Conservation (phyloP, 2,329 filamentous ascomycete genomes). For the Neofusicoccum sp. region DNA sequence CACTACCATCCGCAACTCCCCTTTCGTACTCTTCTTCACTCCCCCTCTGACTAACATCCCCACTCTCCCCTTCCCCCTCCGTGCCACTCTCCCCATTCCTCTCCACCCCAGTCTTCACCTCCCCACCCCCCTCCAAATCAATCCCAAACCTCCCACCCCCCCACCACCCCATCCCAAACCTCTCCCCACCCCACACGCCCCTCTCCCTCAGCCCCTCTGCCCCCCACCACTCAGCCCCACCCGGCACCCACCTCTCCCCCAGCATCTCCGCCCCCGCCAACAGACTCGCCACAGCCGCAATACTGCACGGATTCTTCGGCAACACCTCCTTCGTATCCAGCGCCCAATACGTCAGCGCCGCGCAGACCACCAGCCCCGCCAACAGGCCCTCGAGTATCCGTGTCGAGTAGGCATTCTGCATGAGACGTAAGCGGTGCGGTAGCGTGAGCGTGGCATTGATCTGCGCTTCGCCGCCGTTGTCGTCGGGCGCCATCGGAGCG, state of each 20-base stretch:
- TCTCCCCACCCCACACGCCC: too few relatives aligned
- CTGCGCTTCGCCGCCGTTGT: not conserved
- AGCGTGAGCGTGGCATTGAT: not conserved
- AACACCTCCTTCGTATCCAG: not conserved
- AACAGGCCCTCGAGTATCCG: not conserved
- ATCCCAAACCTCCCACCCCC: not conserved
- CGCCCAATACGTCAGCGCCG: not conserved
- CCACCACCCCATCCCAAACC: too few relatives aligned
- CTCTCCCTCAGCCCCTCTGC: not conserved
- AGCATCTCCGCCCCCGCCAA: not conserved
- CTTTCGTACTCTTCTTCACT: too few relatives aligned
- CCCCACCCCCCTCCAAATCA: not conserved
- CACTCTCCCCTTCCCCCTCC: too few relatives aligned
- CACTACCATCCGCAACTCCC: too few relatives aligned
- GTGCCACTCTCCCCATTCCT: too few relatives aligned
- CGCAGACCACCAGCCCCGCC: not conserved
- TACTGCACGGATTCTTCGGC: conserved; percentile 11
- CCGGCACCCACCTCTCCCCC: not conserved
- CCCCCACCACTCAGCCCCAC: conserved; percentile 2
- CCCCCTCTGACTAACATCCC: too few relatives aligned
- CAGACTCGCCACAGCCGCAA: conserved; percentile 11
- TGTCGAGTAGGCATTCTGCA: not conserved
- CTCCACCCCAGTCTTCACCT: too few relatives aligned
- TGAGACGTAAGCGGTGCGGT: not conserved
- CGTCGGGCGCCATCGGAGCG: not conserved